Conservation (phyloP, 2,329 filamentous ascomycete genomes). For the Rasamsonia emersonii region DNA sequence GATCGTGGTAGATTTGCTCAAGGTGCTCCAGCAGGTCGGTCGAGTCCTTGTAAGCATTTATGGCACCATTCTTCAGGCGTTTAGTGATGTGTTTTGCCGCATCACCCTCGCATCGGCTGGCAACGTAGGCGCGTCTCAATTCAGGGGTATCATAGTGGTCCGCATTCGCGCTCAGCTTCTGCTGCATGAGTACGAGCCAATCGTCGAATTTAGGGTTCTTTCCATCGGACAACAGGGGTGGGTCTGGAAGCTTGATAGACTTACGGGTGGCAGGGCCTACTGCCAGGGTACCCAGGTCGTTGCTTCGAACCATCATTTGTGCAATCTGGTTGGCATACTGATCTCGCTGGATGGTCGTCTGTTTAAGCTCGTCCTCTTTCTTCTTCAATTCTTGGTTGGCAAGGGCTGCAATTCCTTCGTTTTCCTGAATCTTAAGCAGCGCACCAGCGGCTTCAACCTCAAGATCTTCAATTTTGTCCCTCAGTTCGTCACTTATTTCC, state of each 20-base stretch:
- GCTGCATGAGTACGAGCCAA: conserved; percentile 5
- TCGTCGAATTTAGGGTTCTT: conserved; percentile 9
- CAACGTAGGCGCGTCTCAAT: conserved; percentile 4
- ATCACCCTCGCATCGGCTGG: background rate
- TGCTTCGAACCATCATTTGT: too few species aligned
- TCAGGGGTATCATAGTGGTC: conserved; percentile 5
- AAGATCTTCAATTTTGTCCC: too few species aligned
- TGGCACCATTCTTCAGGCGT: background rate
- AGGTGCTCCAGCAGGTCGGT: conserved; percentile 4
- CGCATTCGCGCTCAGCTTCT: conserved; percentile 7
- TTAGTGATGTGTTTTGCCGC: conserved; percentile 1
- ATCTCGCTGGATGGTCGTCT: too few species aligned
- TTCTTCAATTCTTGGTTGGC: too few species aligned
- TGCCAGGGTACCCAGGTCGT: too few species aligned
- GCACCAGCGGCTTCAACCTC: too few species aligned
- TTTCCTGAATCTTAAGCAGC: too few species aligned
- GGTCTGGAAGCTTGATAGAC: conserved; percentile 6
- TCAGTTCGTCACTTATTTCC: too few species aligned
- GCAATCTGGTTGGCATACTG: too few species aligned
- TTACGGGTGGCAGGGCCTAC: too few species aligned
- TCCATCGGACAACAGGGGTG: conserved; percentile 7
- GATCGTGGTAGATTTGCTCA: conserved; percentile 1
- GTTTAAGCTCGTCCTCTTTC: too few species aligned
- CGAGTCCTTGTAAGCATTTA: background rate
- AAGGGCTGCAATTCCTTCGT: too few species aligned